Evolutionary conservation across 192 early-diverging fungal genomes (phyloP), one percentile per base, ranked within the genome.

Genomic region (Phlyctochytrium planicorne): DNA sequence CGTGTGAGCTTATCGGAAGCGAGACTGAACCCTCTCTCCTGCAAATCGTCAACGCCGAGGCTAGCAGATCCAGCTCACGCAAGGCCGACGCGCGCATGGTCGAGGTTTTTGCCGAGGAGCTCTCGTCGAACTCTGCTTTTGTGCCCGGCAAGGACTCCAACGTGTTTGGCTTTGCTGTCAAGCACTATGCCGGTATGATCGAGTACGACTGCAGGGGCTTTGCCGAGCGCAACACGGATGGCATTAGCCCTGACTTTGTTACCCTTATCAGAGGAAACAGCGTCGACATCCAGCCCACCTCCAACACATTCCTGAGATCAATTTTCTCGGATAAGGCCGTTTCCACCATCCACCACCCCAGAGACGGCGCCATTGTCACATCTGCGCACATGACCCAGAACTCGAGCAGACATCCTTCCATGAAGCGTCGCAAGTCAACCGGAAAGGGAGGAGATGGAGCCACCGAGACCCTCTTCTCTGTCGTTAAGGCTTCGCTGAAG

Each of bases 151-250:
- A 34, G 25, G 33, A 59, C 60, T 20, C 36, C 65, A 59, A 53
- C 0, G 32, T 56, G 68, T 73, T 63, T 72, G 75, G 36, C n/a
- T 94, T 95, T 78, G 88, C 87, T 34, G 82, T 95, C 52, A 78
- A 85, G 50, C 93, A 96, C 68, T 94, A 84, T 71, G 65, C 86
- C 20, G 86, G 85, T 59, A 72, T 68, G 34, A 85, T 95, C 17
- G 84, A 86, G 64, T 98, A 97, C 74, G 87, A 88, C n/a, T 78
- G 90, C 31, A 84, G 87, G 37, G 82, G 82, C 30, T 93, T 98
- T 69, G 68, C 90, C 67, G 89, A 90, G 50, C 87, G 86, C 71
- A 96, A 95, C 80, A 78, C 66, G 71, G 82, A 90, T 72, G 63
- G 87, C 32, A 80, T 90, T 40, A 52, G 75, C 55, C 80, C 90